Percentiles rank a stretch among this genome's conserved stretches.
phyloP scores from a whole-genome alignment of 371 early-diverging fungal genomes.

The Mortierella sp. region DNA sequence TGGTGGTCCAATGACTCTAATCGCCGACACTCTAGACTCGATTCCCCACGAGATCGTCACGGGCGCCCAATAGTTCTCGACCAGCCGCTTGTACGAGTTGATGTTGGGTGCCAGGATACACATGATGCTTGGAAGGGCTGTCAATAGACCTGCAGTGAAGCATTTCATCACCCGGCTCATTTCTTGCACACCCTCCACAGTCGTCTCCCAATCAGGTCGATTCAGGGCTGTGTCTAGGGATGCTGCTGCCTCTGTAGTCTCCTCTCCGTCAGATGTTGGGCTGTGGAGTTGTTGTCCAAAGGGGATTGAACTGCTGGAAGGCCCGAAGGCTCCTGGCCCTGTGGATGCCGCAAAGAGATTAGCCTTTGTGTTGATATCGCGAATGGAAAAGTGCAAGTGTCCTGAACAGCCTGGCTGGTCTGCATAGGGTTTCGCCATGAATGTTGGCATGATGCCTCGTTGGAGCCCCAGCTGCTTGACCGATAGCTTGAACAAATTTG shows the following conservation, averaged over 20 bases:
- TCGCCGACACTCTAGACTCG: constrained; percentile 82
- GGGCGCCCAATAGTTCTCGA: constrained; percentile 92
- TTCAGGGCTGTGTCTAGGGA: constrained; percentile 9
- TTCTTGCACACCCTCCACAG: constrained; percentile 49
- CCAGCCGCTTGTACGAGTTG: constrained; percentile 89
- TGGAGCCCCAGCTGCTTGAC: constrained; percentile 82
- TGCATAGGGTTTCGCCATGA: constrained; percentile 89
- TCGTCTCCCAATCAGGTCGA: constrained; percentile 48
- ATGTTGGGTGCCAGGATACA: constrained; percentile 85
- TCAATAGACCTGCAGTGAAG: constrained; percentile 84
- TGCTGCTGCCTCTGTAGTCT: constrained; percentile 3
- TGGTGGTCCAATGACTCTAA: constrained; percentile 85
- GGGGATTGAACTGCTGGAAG: neutral
- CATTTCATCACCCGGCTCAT: constrained; percentile 71
- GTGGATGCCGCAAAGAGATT: constrained; percentile 65
- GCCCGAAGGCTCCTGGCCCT: neutral
- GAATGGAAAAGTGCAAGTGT: constrained; percentile 84
- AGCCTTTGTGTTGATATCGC: constrained; percentile 59
- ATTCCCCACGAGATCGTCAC: constrained; percentile 85
- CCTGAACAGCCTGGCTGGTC: constrained; percentile 87
- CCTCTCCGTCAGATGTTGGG: constrained; percentile 32
- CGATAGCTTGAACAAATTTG: constrained; percentile 83
- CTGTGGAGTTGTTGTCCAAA: constrained; percentile 28
- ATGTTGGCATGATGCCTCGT: constrained; percentile 80
- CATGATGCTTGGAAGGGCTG: constrained; percentile 81